phyloP scores from a whole-genome alignment of 2,329 filamentous ascomycete genomes.

The Hypoxylon sp. region DNA sequence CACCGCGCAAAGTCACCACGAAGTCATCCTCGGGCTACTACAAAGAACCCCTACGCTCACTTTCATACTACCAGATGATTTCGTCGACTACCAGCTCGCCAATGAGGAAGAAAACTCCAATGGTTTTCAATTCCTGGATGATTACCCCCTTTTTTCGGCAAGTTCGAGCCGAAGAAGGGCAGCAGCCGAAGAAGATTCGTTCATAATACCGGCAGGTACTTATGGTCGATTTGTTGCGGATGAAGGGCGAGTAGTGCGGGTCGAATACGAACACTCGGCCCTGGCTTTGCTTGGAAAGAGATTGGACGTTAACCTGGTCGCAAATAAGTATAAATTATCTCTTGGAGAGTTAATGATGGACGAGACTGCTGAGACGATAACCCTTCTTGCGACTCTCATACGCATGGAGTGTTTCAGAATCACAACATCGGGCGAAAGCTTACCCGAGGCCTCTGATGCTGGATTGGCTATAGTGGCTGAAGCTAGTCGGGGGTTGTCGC shows the following conservation, averaged over 20 bases:
- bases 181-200: slow-evolving; percentile 61
- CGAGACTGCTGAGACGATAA: slow-evolving; percentile 78
- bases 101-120: slow-evolving; percentile 90
- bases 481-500: slow-evolving; percentile 65
- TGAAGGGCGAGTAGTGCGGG: slow-evolving; percentile 77
- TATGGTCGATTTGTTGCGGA: slow-evolving; percentile 81
- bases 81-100: slow-evolving; percentile 79
- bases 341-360: slow-evolving; percentile 68
- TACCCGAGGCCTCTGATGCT: slow-evolving; percentile 45
- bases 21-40: slow-evolving; percentile 71
- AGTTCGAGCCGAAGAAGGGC: slow-evolving; percentile 59
- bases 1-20: slow-evolving; percentile 52
- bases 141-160: slow-evolving; percentile 72
- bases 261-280: slow-evolving; percentile 83
- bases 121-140: slow-evolving; percentile 74
- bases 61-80: slow-evolving; percentile 77
- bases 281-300: slow-evolving; percentile 83
- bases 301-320: slow-evolving; percentile 73
- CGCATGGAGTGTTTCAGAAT: slow-evolving; percentile 60
- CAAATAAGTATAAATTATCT: slow-evolving; percentile 65
- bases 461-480: slow-evolving; percentile 67
- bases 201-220: slow-evolving; percentile 74
- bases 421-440: slow-evolving; percentile 35
- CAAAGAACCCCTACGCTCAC: slow-evolving; percentile 80
- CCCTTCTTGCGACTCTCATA: slow-evolving; percentile 78